Evolutionary conservation across 2,329 filamentous ascomycete genomes (phyloP).

Genomic region (Macrophomina pseudophaseolina): DNA sequence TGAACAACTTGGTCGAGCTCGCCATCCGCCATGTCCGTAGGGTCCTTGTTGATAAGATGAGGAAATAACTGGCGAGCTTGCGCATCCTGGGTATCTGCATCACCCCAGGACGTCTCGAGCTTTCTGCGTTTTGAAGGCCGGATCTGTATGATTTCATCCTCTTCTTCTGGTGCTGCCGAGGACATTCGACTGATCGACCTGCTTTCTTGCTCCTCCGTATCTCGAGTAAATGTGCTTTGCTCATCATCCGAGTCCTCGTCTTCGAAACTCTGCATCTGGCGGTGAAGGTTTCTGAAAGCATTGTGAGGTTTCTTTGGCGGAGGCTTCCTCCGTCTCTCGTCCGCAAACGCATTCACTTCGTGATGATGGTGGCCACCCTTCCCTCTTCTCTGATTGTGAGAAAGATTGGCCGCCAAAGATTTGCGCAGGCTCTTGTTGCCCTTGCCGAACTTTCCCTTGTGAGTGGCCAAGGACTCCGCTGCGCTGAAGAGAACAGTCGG

Average conservation of each 20-base stretch:
- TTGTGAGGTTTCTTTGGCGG: conserved; percentile 64
- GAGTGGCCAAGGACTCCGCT: conserved; percentile 4
- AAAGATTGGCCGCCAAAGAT: conserved; percentile 11
- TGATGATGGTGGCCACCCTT: conserved; percentile 17
- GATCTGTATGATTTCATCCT: conserved; percentile 53
- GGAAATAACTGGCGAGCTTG: conserved; percentile 54
- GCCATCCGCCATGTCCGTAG: conserved; percentile 71
- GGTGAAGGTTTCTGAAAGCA: conserved; percentile 78
- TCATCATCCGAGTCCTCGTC: conserved; percentile 83
- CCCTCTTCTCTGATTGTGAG: conserved; percentile 3
- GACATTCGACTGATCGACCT: conserved; percentile 75
- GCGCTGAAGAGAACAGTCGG: conserved; percentile 57
- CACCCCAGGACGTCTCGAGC: conserved; percentile 51
- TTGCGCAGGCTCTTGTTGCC: conserved; percentile 20
- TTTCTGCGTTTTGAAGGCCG: conserved; percentile 54
- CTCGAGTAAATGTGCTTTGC: conserved; percentile 69
- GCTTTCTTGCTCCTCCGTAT: conserved; percentile 86
- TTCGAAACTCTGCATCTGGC: conserved; percentile 74
- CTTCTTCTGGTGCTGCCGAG: conserved; percentile 55
- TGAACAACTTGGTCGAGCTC: conserved; percentile 61
- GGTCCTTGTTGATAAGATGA: conserved; percentile 62
- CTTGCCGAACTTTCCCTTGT: conserved; percentile 21
- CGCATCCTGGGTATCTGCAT: conserved; percentile 55
- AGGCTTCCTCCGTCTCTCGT: conserved; percentile 65
- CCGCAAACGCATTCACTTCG: conserved; percentile 52